Conservation (phyloP, 2,329 filamentous ascomycete species). For the Colletotrichum plurivorum region DNA sequence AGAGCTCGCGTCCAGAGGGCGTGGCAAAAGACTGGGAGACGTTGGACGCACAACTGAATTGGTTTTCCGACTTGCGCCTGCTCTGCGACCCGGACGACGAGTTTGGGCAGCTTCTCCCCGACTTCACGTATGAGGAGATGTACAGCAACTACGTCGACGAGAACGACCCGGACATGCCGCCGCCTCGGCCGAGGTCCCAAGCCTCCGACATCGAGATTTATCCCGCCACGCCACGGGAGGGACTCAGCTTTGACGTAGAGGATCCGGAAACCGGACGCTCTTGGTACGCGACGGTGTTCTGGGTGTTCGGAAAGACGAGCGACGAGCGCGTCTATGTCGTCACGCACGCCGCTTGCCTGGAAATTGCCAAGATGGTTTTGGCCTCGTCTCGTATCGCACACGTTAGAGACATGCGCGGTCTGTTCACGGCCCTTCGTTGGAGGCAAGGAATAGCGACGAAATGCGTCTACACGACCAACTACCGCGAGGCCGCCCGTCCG, state of each 20-base stretch:
- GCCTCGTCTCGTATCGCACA: not conserved
- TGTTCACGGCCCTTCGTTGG: constrained; percentile 8
- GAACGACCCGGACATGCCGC: not conserved
- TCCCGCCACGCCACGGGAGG: not conserved
- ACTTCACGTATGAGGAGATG: not conserved
- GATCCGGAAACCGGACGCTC: not conserved
- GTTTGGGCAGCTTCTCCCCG: constrained; percentile 12
- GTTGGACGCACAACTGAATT: not conserved
- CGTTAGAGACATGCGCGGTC: not conserved
- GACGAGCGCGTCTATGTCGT: not conserved
- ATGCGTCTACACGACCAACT: not conserved
- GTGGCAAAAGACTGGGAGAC: not conserved
- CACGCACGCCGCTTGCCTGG: not conserved
- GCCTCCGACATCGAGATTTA: constrained; percentile 16
- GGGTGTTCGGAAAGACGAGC: not conserved
- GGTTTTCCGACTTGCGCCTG: not conserved
- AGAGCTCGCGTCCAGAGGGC: too few species aligned
- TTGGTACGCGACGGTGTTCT: not conserved
- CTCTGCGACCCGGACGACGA: constrained; percentile 16
- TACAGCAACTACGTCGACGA: not conserved
- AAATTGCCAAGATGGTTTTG: not conserved
- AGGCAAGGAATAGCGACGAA: not conserved
- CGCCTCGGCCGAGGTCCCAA: not conserved
- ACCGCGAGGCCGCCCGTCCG: not conserved
- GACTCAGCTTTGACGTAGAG: not conserved